Evolutionary conservation across 257 asterid genomes (phyloP), one percentile per base, ranked within the genome.

Genomic region (Mentha longifolia): DNA sequence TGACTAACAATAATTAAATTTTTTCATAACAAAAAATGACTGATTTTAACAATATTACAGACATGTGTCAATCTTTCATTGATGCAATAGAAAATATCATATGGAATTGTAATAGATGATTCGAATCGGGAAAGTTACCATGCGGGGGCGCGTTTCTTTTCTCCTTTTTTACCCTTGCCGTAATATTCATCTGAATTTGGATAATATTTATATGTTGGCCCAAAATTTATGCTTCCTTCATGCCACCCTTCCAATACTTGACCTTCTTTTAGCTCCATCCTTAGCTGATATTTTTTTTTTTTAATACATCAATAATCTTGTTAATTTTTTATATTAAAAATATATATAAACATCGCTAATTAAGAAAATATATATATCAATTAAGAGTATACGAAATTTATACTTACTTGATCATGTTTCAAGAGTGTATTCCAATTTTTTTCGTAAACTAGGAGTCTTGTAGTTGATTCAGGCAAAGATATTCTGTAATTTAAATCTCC

Each of bases 401-500:
- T 77, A 28, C 31, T 2, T 28, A 87, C 94, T 82, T 87, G 91
- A 69, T 87, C 94, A 75, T 85, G 79, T 60, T 85, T 71, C 61
- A 87, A 74, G 68, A 85, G 67, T 3, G 83, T 61, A 62, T 80
- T 78, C 89, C 90, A 87, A 16, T 83, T 80, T 51, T 78, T 85
- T 52, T 74, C 70, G 42, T 72, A 73, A 46, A 80, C 86, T 35
- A 87, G 75, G 7, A 61, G 41, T 59, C 91, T 71, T 39, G 94
- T 87, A 3, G 76, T 72, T 8, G 85, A 73, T 65, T 85, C 94
- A 9, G 89, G 91, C 68, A 87, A 42, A 6, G 87, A 81, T 42
- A 87, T 85, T 74, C 91, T 79, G 63, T 87, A 87, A 70, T 87
- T 87, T 78, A 87, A 78, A 74, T 87, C 94, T 73, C 94, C 94